Evolutionary conservation across 306 rosid species (phyloP).

Genomic region (Casuarina glauca): DNA sequence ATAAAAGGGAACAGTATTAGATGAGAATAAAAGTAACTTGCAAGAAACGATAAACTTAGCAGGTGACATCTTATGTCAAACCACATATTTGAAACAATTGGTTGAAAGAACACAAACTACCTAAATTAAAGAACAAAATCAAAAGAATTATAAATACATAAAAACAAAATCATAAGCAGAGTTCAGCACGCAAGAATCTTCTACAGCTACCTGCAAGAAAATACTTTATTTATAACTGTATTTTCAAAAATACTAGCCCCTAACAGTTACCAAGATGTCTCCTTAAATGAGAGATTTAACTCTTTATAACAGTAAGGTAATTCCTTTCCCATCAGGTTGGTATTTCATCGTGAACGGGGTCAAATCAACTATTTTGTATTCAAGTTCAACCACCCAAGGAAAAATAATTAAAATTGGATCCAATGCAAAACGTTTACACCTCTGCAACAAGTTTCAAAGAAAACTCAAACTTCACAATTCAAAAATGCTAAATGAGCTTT

Average conservation of each 20-base stretch:
- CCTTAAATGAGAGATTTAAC: neutral
- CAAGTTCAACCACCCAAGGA: neutral
- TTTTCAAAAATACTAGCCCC: neutral
- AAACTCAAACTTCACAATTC: neutral
- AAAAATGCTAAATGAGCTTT: neutral
- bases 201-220: neutral
- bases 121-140: neutral
- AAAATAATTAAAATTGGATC: neutral
- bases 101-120: neutral
- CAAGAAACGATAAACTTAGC: neutral
- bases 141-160: neutral
- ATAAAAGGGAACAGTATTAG: conserved; percentile 6
- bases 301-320: neutral
- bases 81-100: neutral
- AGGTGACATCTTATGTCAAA: neutral
- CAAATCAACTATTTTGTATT: neutral
- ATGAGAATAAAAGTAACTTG: conserved; percentile 1
- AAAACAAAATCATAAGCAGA: neutral
- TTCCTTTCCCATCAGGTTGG: neutral
- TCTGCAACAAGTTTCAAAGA: neutral
- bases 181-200: neutral
- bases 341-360: neutral
- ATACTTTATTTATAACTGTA: neutral
- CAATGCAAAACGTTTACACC: neutral
- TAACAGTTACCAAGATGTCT: neutral